phyloP scores from a whole-genome alignment of 352 stramenopile species.

The Globisporangium emineosum region DNA sequence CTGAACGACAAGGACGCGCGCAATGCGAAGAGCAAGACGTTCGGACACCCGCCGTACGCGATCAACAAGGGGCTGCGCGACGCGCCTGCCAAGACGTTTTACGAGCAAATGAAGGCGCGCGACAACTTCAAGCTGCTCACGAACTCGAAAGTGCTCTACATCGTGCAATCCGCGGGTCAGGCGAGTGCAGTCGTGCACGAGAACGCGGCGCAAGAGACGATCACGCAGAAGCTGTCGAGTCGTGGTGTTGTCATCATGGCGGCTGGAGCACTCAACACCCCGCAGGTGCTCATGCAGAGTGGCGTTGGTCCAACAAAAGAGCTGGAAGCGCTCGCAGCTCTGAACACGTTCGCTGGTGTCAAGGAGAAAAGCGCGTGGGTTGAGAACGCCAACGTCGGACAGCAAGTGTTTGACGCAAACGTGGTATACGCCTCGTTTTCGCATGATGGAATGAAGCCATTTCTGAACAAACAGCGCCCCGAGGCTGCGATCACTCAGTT shows the following conservation, averaged over 20 bases:
- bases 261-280: conserved; percentile 67
- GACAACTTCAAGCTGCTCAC: conserved; percentile 48
- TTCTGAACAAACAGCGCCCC: conserved; percentile 19
- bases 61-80: conserved; percentile 47
- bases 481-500: conserved; percentile 21
- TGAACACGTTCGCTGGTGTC: conserved; percentile 12
- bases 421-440: conserved; percentile 23
- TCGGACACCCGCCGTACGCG: conserved; percentile 44
- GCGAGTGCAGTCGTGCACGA: conserved; percentile 53
- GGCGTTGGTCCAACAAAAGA: conserved; percentile 63
- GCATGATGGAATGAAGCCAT: conserved; percentile 20
- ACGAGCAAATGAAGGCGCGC: conserved; percentile 35
- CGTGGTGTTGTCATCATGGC: conserved; percentile 68
- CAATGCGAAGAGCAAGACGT: conserved; percentile 52
- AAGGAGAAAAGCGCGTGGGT: conserved; percentile 22
- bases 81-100: conserved; percentile 55
- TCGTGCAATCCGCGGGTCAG: conserved; percentile 40
- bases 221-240: conserved; percentile 24
- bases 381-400: conserved; percentile 17
- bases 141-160: conserved; percentile 41
- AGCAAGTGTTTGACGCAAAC: conserved; percentile 21
- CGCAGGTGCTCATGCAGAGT: conserved; percentile 78
- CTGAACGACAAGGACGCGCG: conserved; percentile 42
- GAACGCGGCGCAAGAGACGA: conserved; percentile 6
- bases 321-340: conserved; percentile 34